Evolutionary conservation across 108 stramenopile genomes (phyloP), one percentile per base, ranked within the genome.

Genomic region (Poteriospumella lacustris): DNA sequence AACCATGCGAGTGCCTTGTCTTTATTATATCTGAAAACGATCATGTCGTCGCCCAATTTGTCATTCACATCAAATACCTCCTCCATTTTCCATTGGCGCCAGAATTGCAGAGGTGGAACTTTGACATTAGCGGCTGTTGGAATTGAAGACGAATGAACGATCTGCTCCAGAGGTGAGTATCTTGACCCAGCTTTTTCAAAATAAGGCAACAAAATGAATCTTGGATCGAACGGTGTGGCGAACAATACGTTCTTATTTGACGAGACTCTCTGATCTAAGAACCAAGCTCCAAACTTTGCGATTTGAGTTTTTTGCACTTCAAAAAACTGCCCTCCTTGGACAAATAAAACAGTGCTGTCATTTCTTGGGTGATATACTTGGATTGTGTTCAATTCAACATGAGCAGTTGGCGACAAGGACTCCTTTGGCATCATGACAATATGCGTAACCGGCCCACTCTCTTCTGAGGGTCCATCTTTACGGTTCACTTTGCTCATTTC

Each of bases 21-120:
- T 41, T 15, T 9, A 67, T 67, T 67, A 19, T 15, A 67, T 9
- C 64, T 9, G 40, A 40, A 67, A 38, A 67, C 12, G 15, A 67
- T 12, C 64, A 67, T 31, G 19, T 67, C 64, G 19, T 67, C 64
- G 36, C 64, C 64, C 31, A 67, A 33, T 67, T 67, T 67, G 40
- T 67, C 64, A 33, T 67, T 67, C 12, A 67, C 64, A 67, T 67
- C 64, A 67, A 9, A 67, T 9, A 67, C 19, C 15, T 31, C 64
- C 40, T 67, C 64, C 40, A 67, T 40, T 19, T 31, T 67, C 64
- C 19, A 67, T 19, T n/a, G n/a, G n/a, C n/a, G n/a, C n/a, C n/a
- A n/a, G n/a, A n/a, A n/a, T n/a, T n/a, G n/a, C 47, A 15, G 47
- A 19, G 9, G 47, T 15, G 15, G 9, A 52, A 52, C 47, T 52